Base-by-base conservation (phyloP, 75 land plant species). In the Pseudotsuga menziesii region DNA sequence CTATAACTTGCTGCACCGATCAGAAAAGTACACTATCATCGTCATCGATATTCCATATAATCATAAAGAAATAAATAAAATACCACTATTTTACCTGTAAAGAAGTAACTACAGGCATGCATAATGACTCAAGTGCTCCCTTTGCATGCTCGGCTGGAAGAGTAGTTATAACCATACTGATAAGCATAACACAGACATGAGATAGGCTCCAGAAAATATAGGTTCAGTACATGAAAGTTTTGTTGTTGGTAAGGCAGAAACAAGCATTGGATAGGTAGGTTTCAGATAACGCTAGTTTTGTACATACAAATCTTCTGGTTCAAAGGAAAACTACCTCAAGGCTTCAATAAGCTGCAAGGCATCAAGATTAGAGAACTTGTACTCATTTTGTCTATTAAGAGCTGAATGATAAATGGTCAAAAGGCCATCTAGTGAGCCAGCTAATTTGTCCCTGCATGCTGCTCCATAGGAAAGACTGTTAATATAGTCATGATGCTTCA, bases 321-420 rank as follows among this genome's bases (percentile, higher is more conserved):
- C 19, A 69, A 39, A 13, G 41, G 26, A 6, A 73, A n/a, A 13
- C 27, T 85, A 97, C 99, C 98, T 91, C 55, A 97, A 82, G 52
- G 98, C 99, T 83, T 97, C 98, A 64, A 97, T 91, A 73, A 97
- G 76, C 72, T 94, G 93, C 78, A 97, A 77, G 57, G 97, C 92
- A 77, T 92, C 93, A 25, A 94, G 92, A 64, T 89, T 79, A 72
- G 90, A 82, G 35, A 92, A 83, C 64, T 89, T 86, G 57, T 80
- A 97, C 22, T 80, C 79, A 26, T 88, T 85, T 62, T 86, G 83
- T 11, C 89, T 91, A 84, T 76, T 83, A 56, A 94, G 83, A 44
- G 85, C 93, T 27, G 79, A 82, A 72, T 78, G 88, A 74, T 94
- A 97, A 73, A 97, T 85, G 23, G 76, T 82, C 26, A 94, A 91